phyloP scores from a whole-genome alignment of 1,284 basidiomycete species.

The Moesziomyces antarcticus region DNA sequence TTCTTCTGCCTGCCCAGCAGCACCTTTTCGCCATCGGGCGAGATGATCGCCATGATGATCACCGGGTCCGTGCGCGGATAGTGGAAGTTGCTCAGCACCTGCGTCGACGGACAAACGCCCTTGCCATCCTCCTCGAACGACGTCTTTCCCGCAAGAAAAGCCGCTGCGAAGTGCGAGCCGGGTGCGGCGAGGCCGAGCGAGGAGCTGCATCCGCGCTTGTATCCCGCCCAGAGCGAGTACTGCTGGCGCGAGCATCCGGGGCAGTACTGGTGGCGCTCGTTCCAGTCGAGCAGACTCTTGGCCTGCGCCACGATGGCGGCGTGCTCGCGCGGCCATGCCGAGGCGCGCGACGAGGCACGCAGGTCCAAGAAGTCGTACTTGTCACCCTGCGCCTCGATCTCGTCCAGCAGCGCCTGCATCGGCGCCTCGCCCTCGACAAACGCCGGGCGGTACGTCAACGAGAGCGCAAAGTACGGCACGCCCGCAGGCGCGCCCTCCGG shows the following conservation, averaged over 20 bases:
- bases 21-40: constrained; percentile 80
- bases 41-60: constrained; percentile 89
- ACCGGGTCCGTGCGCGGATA: constrained; percentile 71
- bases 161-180: constrained; percentile 6
- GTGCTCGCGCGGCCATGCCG: constrained; percentile 44
- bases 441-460: constrained; percentile 51
- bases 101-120: constrained; percentile 37
- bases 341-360: constrained; percentile 45
- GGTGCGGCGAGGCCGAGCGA: constrained; percentile 48
- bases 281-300: constrained; percentile 64
- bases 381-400: constrained; percentile 15
- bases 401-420: constrained; percentile 27
- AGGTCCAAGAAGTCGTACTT: constrained; percentile 62
- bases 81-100: constrained; percentile 56
- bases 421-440: constrained; percentile 18
- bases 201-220: constrained; percentile 83
- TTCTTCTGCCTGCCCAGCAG: constrained; percentile 84
- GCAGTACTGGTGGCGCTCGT: constrained; percentile 77
- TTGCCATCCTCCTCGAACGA: constrained; percentile 40
- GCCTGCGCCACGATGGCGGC: constrained; percentile 61
- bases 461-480: constrained; percentile 62
- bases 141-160: constrained; percentile 10
- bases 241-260: constrained; percentile 83
- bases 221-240: constrained; percentile 92
- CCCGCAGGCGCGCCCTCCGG: constrained; percentile 38